Evolutionary conservation across 148 eudicot genomes (phyloP), one percentile per base, ranked within the genome.

Genomic region (Polygonum aviculare): DNA sequence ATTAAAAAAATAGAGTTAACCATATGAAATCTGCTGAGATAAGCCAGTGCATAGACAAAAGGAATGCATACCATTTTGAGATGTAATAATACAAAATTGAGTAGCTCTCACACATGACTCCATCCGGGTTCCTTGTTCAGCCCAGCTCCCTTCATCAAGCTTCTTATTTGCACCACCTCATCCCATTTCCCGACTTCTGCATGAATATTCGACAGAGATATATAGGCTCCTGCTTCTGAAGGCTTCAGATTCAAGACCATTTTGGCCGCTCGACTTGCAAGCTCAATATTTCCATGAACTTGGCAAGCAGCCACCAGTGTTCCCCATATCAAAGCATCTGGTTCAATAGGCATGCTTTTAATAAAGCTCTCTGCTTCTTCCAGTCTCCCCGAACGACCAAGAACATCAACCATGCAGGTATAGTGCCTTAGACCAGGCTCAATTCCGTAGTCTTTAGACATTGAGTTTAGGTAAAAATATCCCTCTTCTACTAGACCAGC

Each of bases 101-200:
- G 59, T 0, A 54, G 59, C 33, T 65, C 49, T 88, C 88, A 88
- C 55, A 86, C 79, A 77, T 67, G 81, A 85, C 98, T 93, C 94
- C 91, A 87, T 3, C 97, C 98, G 76, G 92, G 87, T 72, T 91
- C 91, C 86, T 91, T 94, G 78, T 75, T 84, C 48, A 81, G 75
- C 63, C 88, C 81, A 77, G 84, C 81, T 79, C 83, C 88, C 78
- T 81, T 81, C 90, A 94, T 87, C 33, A 69, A 80, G 52, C 69
- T 76, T 81, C 98, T 80, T 49, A 94, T 80, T 72, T 79, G 82
- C 69, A 86, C 67, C 8, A 89, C 97, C 69, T 86, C 86, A 40
- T 94, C 92, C 97, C 98, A 94, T 74, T 85, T 87, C 33, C 97
- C 97, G 40, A 84, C 81, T 70, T 88, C 93, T 47, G 97, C 98